These are phyloP conservation scores for Zygosaccharomyces kombuchaensis DNA, from an alignment of 805 yeast genomes.

Conservation along the genomic window DNA sequence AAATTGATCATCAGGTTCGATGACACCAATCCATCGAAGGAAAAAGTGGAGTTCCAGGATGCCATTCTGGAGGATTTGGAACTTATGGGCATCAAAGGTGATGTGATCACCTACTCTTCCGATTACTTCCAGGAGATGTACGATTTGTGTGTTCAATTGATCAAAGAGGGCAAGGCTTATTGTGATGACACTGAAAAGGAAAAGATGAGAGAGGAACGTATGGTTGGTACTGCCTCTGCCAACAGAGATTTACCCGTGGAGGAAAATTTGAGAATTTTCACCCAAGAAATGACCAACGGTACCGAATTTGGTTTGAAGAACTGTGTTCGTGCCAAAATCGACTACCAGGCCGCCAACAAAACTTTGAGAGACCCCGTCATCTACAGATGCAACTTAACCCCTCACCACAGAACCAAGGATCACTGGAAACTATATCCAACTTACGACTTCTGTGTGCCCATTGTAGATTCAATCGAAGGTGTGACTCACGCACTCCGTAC, in stretches of 20 bases:
- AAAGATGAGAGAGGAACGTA: conserved; percentile 96
- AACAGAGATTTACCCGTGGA: conserved; percentile 92
- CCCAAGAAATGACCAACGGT: conserved; percentile 89
- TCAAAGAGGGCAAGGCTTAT: conserved; percentile 94
- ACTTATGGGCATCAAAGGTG: conserved; percentile 90
- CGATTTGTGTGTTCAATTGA: conserved; percentile 76
- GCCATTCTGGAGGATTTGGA: conserved; percentile 89
- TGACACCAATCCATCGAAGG: conserved; percentile 97
- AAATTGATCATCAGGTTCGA: conserved; percentile 95
- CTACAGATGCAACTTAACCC: conserved; percentile 94
- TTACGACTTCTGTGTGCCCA: conserved; percentile 97
- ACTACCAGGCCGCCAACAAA: conserved; percentile 85
- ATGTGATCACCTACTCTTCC: conserved; percentile 80
- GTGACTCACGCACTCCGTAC: conserved; percentile 98
- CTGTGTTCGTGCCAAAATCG: conserved; percentile 96
- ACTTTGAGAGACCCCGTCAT: conserved; percentile 97
- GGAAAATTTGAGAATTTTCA: conserved; percentile 82
- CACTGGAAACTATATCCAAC: conserved; percentile 97
- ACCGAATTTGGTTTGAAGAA: conserved; percentile 88
- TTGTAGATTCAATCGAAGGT: conserved; percentile 93
- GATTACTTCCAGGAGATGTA: conserved; percentile 92
- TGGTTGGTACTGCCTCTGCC: conserved; percentile 89
- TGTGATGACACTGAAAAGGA: conserved; percentile 95
- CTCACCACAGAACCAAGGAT: conserved; percentile 95
- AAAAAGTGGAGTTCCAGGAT: conserved; percentile 90